Evolutionary conservation across 768 basidiomycete genomes (phyloP), one percentile per base, ranked within the genome.

Genomic region (Mycena epipterygia): DNA sequence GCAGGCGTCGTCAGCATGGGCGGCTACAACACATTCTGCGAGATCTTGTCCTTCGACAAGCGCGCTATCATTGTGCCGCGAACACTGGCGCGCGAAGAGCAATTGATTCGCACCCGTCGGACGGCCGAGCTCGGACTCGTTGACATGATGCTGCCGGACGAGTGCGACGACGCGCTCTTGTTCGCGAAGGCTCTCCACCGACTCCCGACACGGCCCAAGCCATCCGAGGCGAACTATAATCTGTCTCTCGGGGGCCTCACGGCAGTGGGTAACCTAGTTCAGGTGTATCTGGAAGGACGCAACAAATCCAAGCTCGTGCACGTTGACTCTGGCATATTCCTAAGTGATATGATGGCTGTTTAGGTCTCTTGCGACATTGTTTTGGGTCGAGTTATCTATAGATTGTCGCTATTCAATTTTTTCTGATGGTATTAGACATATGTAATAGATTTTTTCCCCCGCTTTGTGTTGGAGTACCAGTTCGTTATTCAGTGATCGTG

Each of bases 1-100:
- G 64, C 44, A 4, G 64, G 64, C 19, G 55, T 66, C 33, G 55
- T 66, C 33, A 58, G 64, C 32, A 66, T 66, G 64, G 53, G 64
- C 44, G 64, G 64, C 16, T 66, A 66, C 64, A 66, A 66, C 64
- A 64, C 64, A 9, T 66, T 66, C 55, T 66, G 64, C 64, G 64
- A 66, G 55, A 66, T 66, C 32, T 4, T 66, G 25, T 66, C 64
- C 55, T 66, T 66, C 42, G 56, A 66, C 64, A 66, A 66, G 56
- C 55, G 64, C 64, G 64, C 64, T 13, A 48, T 66, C 7, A 58
- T 66, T n/a, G 64, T 66, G 48, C 64, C 64, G 11, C 64, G 64
- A 14, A 66, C 64, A 4, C 25, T 66, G 42, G 64, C 64, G n/a
- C 64, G 64, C 42, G 64, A 66, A 33, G 64, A 66, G 27, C 64